Base-by-base conservation (phyloP, 352 stramenopile species). In the Plasmopara muralis region DNA sequence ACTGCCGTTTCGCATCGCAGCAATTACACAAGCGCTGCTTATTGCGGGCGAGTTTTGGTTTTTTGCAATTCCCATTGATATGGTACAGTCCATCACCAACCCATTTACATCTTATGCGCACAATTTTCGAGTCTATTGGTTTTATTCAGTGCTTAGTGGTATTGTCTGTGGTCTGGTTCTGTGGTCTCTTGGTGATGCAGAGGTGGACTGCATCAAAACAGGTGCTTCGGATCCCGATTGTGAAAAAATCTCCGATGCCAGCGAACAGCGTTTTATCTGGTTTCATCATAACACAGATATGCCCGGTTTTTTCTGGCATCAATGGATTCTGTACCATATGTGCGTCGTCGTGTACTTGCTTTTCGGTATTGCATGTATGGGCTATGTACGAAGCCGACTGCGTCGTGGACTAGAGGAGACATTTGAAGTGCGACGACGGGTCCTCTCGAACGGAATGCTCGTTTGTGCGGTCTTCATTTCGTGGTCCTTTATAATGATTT, bases 41-140 rank as follows among this genome's bases (percentile, higher is more conserved):
- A 71, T 95, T 41, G 81, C 80, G n/a, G 78, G 79, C 4, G 84
- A 95, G 47, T 93, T 92, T 42, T 93, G 84, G 84, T 95, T 92
- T 70, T 92, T 90, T 47, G 83, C 83, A 15, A 95, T 95, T 56
- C 80, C 79, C 6, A 85, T 93, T 43, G 84, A 95, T 55, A 84
- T 95, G 64, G 74, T 91, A 38, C 83, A 95, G 73, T 92, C 80
- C 16, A 86, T 95, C 55, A 91, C 84, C 18, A 95, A 95, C 58
- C 84, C 84, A 9, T 95, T 95, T 60, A 91, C 84, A 42, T 93
- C 82, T 33, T 95, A 93, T 55, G 63, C 78, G 43, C 61, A 89
- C 61, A 95, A 95, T 60, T 76, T 89, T 14, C 66, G 76, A 6
- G 55, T 89, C 8, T 95, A 95, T 64, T 89, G 80, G 77, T 78